Evolutionary conservation across 768 basidiomycete genomes (phyloP).

Genomic region (Coprinopsis strossmayeri): DNA sequence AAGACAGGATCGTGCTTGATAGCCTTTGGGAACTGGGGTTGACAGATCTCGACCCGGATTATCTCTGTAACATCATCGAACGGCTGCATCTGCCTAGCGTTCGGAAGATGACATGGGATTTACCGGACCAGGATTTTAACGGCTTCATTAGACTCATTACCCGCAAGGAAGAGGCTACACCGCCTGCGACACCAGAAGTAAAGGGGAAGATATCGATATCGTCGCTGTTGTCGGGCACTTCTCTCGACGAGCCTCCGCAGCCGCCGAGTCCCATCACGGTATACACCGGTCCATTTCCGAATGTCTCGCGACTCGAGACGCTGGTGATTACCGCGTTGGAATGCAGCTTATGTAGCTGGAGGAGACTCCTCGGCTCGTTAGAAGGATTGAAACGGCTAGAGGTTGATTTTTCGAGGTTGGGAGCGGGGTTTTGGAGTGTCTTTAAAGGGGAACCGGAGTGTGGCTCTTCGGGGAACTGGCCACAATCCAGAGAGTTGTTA

Average conservation of each 20-base stretch:
- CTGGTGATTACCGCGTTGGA: constrained; percentile 38
- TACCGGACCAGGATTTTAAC: constrained; percentile 51
- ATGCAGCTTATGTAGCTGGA: constrained; percentile 29
- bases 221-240: constrained; percentile 2
- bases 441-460: constrained; percentile 22
- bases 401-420: constrained; percentile 34
- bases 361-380: constrained; percentile 27
- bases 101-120: constrained; percentile 38
- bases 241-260: background rate
- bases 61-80: constrained; percentile 40
- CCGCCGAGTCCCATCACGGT: background rate
- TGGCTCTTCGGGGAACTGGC: constrained; percentile 1
- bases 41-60: constrained; percentile 50
- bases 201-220: constrained; percentile 8
- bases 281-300: constrained; percentile 21
- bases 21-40: constrained; percentile 40
- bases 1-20: constrained; percentile 28
- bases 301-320: constrained; percentile 25
- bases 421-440: constrained; percentile 24
- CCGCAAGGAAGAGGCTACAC: constrained; percentile 2
- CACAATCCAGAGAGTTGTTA: constrained; percentile 8
- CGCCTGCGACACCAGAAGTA: background rate
- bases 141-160: constrained; percentile 35
- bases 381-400: constrained; percentile 31
- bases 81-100: constrained; percentile 41